These are phyloP conservation scores for Quercus bicolor DNA, from an alignment of 306 rosid genomes.

Conservation along the genomic window DNA sequence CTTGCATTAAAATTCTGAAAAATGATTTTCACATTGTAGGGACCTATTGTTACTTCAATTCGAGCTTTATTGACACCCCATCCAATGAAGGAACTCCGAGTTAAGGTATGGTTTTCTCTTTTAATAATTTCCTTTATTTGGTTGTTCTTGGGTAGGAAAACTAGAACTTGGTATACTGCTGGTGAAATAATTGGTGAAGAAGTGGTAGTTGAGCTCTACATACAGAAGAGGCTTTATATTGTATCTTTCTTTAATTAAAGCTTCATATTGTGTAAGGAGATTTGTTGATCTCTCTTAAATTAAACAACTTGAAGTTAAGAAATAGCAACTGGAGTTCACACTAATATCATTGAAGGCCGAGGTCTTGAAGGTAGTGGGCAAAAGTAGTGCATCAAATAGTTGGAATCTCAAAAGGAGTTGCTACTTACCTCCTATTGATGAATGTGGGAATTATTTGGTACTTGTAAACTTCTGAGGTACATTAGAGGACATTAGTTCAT, in stretches of 20 bases:
- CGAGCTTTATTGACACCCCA: constrained; percentile 96
- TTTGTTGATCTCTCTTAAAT: neutral
- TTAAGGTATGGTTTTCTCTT: constrained; percentile 54
- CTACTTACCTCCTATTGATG: neutral
- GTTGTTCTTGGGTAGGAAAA: constrained; percentile 6
- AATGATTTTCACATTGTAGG: constrained; percentile 42
- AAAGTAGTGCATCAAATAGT: neutral
- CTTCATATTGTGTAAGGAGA: neutral
- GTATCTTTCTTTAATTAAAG: neutral
- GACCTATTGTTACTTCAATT: constrained; percentile 80
- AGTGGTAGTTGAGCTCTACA: neutral
- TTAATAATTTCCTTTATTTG: neutral
- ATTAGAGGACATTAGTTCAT: neutral
- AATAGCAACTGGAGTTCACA: neutral
- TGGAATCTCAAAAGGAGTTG: neutral
- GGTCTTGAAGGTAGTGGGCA: neutral
- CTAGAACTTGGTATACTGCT: neutral
- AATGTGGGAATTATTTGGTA: neutral
- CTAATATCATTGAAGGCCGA: neutral
- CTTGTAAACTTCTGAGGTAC: neutral
- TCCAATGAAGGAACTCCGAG: constrained; percentile 96
- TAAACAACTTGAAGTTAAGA: neutral
- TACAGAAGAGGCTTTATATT: neutral
- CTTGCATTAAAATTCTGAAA: constrained; percentile 1
- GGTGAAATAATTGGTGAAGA: neutral